Conservation (phyloP, 768 basidiomycete genomes). For the Leccinum aurantiacum region DNA sequence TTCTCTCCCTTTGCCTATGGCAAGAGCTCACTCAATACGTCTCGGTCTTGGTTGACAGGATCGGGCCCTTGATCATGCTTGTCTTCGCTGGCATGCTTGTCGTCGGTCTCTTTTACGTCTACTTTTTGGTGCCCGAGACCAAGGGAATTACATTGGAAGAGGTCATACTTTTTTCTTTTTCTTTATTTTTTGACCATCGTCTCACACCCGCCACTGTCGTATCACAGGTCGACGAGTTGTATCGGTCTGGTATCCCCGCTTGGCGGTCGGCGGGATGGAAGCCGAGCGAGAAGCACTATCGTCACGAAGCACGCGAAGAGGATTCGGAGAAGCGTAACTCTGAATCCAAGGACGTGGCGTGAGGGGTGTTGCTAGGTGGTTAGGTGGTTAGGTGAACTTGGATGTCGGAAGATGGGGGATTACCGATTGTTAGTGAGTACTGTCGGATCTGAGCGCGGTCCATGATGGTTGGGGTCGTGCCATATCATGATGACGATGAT, state of each 20-base stretch:
- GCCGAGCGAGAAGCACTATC: slow-evolving; percentile 44
- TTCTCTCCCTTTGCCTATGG: too few species aligned
- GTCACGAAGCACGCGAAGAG: slow-evolving; percentile 13
- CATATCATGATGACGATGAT: background rate
- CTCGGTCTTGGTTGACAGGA: slow-evolving; percentile 35
- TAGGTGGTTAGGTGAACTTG: background rate
- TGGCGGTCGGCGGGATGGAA: slow-evolving; percentile 66
- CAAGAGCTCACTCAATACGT: background rate
- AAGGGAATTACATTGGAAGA: slow-evolving; percentile 76
- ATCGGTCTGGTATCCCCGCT: slow-evolving; percentile 61
- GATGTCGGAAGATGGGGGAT: background rate
- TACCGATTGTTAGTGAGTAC: background rate
- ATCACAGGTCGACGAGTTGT: slow-evolving; percentile 70
- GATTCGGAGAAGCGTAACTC: slow-evolving; percentile 25
- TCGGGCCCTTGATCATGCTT: slow-evolving; percentile 72
- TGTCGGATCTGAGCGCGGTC: background rate
- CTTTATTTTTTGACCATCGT: too few species aligned
- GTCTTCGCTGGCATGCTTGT: slow-evolving; percentile 76
- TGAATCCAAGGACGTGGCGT: slow-evolving; percentile 18
- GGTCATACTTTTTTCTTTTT: slow-evolving; percentile 31
- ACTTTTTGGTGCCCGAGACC: slow-evolving; percentile 77
- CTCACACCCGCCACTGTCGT: background rate
- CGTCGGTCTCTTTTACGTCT: slow-evolving; percentile 71
- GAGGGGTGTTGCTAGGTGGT: background rate
- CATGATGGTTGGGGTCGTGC: background rate